Percentiles rank a stretch among this genome's conserved stretches.
These are phyloP conservation scores for Botrytis sinoallii DNA, from an alignment of 2,329 filamentous ascomycete species.

Conservation along the genomic window DNA sequence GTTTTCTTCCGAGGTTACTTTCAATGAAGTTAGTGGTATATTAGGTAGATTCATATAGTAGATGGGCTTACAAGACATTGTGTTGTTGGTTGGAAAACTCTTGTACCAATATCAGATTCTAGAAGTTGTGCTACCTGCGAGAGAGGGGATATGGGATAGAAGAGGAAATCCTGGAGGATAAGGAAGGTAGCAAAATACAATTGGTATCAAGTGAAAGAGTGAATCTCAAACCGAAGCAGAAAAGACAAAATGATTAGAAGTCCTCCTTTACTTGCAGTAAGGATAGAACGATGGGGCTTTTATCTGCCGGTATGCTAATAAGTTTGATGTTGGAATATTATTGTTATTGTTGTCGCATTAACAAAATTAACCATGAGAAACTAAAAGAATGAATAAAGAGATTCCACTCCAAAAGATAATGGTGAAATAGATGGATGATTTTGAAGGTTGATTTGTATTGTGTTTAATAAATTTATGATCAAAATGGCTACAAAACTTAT, in stretches of 20 bases:
- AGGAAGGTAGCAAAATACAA: neutral
- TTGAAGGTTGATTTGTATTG: neutral
- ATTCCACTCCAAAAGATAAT: neutral
- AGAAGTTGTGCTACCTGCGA: constrained; percentile 14
- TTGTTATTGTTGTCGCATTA: constrained; percentile 17
- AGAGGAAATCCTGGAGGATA: neutral
- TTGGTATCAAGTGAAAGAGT: constrained; percentile 4
- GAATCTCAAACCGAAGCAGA: neutral
- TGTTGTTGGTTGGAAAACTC: constrained; percentile 2
- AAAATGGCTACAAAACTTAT: neutral
- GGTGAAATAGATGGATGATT: neutral
- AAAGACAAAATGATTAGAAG: neutral
- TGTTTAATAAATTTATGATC: neutral
- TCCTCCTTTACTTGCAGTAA: neutral
- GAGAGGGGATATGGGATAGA: constrained; percentile 5
- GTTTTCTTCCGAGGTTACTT: constrained; percentile 34
- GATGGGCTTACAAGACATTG: constrained; percentile 29
- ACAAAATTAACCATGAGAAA: neutral
- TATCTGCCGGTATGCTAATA: neutral
- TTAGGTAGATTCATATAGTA: neutral
- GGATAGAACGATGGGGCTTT: neutral
- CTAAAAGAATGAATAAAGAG: constrained; percentile 11
- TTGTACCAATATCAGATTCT: constrained; percentile 1
- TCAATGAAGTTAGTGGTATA: constrained; percentile 17
- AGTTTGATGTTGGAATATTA: constrained; percentile 15